These are phyloP conservation scores for Mortierella sp. DNA, from an alignment of 371 early-diverging fungal genomes.

Conservation along the genomic window DNA sequence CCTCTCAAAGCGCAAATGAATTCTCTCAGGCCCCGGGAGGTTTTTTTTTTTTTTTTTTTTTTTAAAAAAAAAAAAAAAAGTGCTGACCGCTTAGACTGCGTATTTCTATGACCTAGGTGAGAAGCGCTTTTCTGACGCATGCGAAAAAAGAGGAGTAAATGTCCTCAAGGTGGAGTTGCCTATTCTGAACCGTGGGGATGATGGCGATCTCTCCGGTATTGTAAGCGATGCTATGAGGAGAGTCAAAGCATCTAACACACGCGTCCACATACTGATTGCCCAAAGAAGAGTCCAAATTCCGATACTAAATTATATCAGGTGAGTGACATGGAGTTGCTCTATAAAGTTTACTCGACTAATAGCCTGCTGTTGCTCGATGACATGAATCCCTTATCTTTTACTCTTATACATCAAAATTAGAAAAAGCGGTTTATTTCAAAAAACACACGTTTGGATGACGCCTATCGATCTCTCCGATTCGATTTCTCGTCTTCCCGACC, in stretches of 20 bases:
- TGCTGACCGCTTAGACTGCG: too few relatives aligned
- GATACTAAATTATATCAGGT: conserved; percentile 24
- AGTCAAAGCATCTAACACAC: conserved; percentile 19
- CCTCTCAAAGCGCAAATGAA: too few relatives aligned
- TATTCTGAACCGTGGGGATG: conserved; percentile 4
- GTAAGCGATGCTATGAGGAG: conserved; percentile 9
- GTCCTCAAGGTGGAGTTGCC: conserved; percentile 14
- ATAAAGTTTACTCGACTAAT: too few relatives aligned
- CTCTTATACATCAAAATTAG: conserved; percentile 4
- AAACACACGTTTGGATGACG: conserved; percentile 35
- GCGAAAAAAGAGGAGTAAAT: conserved; percentile 2
- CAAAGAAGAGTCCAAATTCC: conserved; percentile 9
- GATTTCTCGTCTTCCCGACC: background rate
- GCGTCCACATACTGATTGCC: conserved; percentile 37
- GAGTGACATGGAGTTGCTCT: too few relatives aligned
- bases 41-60: too few relatives aligned
- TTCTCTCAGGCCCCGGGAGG: too few relatives aligned
- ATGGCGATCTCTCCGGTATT: background rate
- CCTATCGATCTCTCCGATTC: conserved; percentile 39
- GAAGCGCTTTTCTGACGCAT: conserved; percentile 17
- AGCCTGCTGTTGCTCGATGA: too few relatives aligned
- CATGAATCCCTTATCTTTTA: background rate
- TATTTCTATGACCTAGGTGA: conserved; percentile 17
- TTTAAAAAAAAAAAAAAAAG: too few relatives aligned
- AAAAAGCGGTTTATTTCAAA: conserved; percentile 16